Evolutionary conservation across 129 eudicot species (phyloP), one percentile per base, ranked within the genome.

Genomic region (Centaurea solstitialis): DNA sequence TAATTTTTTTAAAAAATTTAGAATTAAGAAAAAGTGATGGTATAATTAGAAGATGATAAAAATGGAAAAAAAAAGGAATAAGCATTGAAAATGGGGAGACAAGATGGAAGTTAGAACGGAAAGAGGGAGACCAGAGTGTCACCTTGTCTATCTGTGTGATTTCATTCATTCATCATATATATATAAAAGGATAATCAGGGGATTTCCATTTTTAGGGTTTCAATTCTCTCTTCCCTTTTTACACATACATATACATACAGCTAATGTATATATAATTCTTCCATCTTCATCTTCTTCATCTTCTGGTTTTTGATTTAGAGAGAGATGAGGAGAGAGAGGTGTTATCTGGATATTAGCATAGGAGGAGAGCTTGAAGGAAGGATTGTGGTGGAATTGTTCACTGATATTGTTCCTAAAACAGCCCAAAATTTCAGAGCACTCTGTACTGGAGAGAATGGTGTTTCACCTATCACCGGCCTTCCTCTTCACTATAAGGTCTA

Each of bases 351-450:
- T 75, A 85, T 95, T 9, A 93, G 88, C 88, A 92, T 95, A 28
- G 97, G 93, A 47, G 97, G 92, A 62, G 99, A 95, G 69, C 87
- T 95, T 41, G 99, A 92, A 64, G 99, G 99, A 4, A 81, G 99
- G 40, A 89, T 95, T 5, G 88, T 95, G 2, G 88, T 92, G 15
- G 94, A 95, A 82, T 79, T 95, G 57, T 92, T 76, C 78, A 80
- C 81, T 74, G 99, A 95, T 73, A 85, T 93, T 37, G 99, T 91
- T 26, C 99, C 99, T 43, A 92, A 84, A 79, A 95, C 99, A 8
- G 89, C 94, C 7, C 94, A 87, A 53, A 93, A 93, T 65, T 93
- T 93, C 82, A 80, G 93, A 69, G 95, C 97, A 84, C 93, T 93
- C 26, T 93, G 98, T 59, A 92, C 97, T 64, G 99, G 99, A 22